Evolutionary conservation across 306 rosid species (phyloP), one percentile per base, ranked within the genome.

Genomic region (Chamaecrista fasciculata): DNA sequence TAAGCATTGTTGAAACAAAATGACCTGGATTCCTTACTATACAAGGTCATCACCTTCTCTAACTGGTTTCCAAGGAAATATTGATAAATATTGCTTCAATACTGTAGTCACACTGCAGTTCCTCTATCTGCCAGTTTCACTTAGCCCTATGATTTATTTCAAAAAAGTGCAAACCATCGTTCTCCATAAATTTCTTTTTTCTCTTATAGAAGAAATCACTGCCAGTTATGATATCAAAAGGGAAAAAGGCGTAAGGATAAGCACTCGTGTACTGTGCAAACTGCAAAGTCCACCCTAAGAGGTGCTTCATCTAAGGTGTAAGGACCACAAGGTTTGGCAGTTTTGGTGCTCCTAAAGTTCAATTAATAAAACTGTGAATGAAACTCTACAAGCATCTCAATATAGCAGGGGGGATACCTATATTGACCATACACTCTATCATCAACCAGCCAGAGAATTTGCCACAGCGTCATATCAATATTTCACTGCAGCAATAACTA

Each of bases 401-500:
- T 29, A 20, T 9, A 42, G n/a, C n/a, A 15, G 66, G n/a, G 57
- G 24, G 6, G 5, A 33, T 24, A 24, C 65, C 43, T n/a, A 52
- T 70, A 58, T 48, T 40, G 25, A 53, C 60, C 49, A 42, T 31
- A 36, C 52, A 66, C 48, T 24, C 21, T 24, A 61, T 68, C 78
- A 40, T 29, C 43, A 2, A 49, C 48, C 16, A 64, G 24, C 64
- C 31, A 36, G 2, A 36, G 15, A 60, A 36, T 19, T 20, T 11
- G 16, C 21, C 0, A 11, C 49, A 62, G 1, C 19, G 42, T 7
- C 11, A 16, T 23, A 42, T 24, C 36, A 63, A n/a, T 23, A 18
- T 3, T 26, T 43, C 16, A 43, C 37, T 3, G 20, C 11, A 56
- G 62, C 37, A 56, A 37, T 15, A 5, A 2, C 12, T 28, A 14